phyloP scores from a whole-genome alignment of 2,329 filamentous ascomycete genomes.

The Exserohilum turcica region DNA sequence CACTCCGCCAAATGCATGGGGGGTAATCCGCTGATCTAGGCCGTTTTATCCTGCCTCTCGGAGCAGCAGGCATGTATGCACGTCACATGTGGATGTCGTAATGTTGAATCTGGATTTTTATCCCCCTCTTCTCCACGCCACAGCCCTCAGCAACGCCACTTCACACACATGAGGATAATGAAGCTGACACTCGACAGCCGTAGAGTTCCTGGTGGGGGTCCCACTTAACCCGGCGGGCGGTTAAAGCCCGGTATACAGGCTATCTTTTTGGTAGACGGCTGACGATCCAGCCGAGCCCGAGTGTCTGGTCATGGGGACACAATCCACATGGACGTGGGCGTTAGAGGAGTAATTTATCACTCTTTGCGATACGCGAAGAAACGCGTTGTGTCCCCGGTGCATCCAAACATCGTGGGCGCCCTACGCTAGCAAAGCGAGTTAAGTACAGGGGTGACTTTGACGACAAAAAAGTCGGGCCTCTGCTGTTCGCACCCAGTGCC shows the following conservation, averaged over 20 bases:
- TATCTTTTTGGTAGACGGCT: background rate
- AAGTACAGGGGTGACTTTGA: background rate
- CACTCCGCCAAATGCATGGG: background rate
- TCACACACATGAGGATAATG: background rate
- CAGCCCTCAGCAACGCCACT: too few relatives aligned
- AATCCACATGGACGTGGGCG: background rate
- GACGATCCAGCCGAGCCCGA: background rate
- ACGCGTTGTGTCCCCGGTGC: background rate
- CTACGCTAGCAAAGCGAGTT: background rate
- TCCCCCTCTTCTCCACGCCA: background rate
- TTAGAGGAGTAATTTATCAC: background rate
- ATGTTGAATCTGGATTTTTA: background rate
- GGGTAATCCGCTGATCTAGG: background rate
- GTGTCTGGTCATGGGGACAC: background rate
- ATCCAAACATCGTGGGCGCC: background rate
- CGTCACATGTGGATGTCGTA: background rate
- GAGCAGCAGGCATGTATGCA: background rate
- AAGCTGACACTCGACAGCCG: too few relatives aligned
- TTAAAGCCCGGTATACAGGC: background rate
- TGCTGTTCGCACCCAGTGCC: background rate
- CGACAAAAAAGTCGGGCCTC: background rate
- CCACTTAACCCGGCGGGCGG: background rate
- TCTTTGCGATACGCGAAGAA: constrained; percentile 4
- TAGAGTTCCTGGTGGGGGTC: background rate
- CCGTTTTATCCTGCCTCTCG: background rate